Conservation (phyloP, 192 early-diverging fungal species). For the Podila epicladia region DNA sequence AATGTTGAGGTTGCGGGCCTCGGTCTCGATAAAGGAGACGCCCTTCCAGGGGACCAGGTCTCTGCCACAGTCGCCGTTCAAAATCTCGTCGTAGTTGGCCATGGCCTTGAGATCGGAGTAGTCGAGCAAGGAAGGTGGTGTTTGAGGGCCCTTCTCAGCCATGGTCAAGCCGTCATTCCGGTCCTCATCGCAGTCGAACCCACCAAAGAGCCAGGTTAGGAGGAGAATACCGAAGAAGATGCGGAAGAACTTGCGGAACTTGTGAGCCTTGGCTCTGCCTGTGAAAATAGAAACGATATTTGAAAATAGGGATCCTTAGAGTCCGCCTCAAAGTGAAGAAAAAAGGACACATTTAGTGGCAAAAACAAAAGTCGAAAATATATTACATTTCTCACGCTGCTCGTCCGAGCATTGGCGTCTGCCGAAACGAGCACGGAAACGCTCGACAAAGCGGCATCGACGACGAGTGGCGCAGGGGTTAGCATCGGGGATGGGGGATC, state of each 20-base stretch:
- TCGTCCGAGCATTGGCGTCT: slow-evolving; percentile 1
- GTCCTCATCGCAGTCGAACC: background rate
- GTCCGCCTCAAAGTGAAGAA: background rate
- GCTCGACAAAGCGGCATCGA: slow-evolving; percentile 2
- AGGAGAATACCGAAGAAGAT: slow-evolving; percentile 7
- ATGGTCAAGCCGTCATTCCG: background rate
- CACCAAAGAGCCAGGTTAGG: slow-evolving; percentile 14
- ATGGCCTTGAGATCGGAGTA: background rate
- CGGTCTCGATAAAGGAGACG: slow-evolving; percentile 5
- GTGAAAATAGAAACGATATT: background rate
- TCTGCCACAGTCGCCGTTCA: background rate
- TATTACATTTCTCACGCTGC: slow-evolving; percentile 1
- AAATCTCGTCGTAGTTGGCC: background rate
- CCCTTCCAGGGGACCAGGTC: slow-evolving; percentile 35
- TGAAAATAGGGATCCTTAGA: too few relatives aligned
- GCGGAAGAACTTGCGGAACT: slow-evolving; percentile 14
- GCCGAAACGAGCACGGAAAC: background rate
- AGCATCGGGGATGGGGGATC: background rate
- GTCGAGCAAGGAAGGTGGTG: background rate
- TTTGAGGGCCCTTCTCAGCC: background rate
- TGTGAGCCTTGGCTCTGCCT: slow-evolving; percentile 31
- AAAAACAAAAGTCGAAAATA: background rate
- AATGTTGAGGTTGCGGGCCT: slow-evolving; percentile 2
- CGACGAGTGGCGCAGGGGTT: background rate
- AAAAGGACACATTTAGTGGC: background rate